Base-by-base conservation (phyloP, 2,329 filamentous ascomycete species). In the Ramularia collo-cygni region DNA sequence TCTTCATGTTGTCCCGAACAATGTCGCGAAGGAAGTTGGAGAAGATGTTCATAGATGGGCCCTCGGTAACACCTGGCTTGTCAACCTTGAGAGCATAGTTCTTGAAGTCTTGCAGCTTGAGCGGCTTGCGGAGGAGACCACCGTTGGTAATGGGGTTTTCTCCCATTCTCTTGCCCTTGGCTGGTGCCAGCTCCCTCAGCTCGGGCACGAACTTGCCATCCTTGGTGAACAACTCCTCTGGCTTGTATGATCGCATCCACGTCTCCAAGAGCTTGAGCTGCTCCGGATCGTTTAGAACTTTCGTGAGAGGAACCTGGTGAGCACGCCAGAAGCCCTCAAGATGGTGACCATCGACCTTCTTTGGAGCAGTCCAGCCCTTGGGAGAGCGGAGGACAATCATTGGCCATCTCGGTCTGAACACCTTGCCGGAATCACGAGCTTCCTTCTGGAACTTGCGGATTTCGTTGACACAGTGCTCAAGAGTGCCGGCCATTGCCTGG, bases 281-380 rank as follows among this genome's bases (percentile, higher is more conserved):
- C 10, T 73, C 68, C 6, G 49, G 44, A 56, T 85, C 85, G 16
- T 72, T 75, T 26, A 72, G 70, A 1, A 83, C 80, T 48, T 84
- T 81, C 4, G 83, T 73, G 43, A 89, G 79, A 30, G 84, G 84
- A 5, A 89, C 79, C 62, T 89, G 84, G 57, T 89, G 84, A 13
- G 83, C 70, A 30, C 83, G 75, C 83, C 83, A 89, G 68, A 77
- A 88, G n/a, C 84, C 84, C 52, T 78, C 78, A 6, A 87, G 72
- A 51, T 75, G 80, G 57, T 85, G 81, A 42, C 75, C 75, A 51
- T 82, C 81, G 36, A 88, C 55, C 60, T 84, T 81, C 43, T 81
- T 74, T 4, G 84, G 84, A 2, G 76, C 83, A 10, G 81, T 86
- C 84, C 84, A 89, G 41, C 84, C 84, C 66, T 89, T 88, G 39